Percentiles rank a stretch among this genome's conserved stretches.
Conservation (phyloP, 805 yeast genomes). For the Wickerhamomyces alni region DNA sequence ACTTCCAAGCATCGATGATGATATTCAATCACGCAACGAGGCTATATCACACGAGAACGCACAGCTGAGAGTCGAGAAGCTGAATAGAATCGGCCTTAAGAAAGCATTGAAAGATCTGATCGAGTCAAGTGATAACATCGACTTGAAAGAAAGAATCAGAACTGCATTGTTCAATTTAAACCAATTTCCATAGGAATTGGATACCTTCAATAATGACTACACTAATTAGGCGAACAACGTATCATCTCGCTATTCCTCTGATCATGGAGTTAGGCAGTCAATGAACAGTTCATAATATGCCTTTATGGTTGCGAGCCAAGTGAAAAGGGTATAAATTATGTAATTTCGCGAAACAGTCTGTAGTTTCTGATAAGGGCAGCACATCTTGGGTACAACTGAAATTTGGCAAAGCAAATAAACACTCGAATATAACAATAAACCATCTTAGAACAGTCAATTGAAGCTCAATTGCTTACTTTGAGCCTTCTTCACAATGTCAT, state of each 20-base stretch:
- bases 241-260: too few relatives aligned
- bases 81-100: slow-evolving; percentile 36
- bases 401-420: neutral
- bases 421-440: neutral
- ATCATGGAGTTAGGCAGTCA: too few relatives aligned
- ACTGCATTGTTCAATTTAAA: slow-evolving; percentile 37
- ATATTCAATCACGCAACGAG: neutral
- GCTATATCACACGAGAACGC: slow-evolving; percentile 1
- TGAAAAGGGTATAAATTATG: too few relatives aligned
- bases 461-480: too few relatives aligned
- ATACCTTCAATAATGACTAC: too few relatives aligned
- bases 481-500: neutral
- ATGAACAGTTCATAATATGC: too few relatives aligned
- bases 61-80: slow-evolving; percentile 28
- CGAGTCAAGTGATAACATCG: slow-evolving; percentile 26
- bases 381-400: too few relatives aligned
- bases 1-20: neutral
- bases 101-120: slow-evolving; percentile 29
- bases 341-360: too few relatives aligned
- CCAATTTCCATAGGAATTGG: neutral
- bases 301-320: too few relatives aligned
- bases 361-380: too few relatives aligned
- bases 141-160: slow-evolving; percentile 41
- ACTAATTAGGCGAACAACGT: too few relatives aligned
- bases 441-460: too few relatives aligned